A percentile compares a stretch with the other conserved stretches of the same genome.
phyloP scores from a whole-genome alignment of 2,329 filamentous ascomycete genomes.

The Furcasterigmium furcatum region DNA sequence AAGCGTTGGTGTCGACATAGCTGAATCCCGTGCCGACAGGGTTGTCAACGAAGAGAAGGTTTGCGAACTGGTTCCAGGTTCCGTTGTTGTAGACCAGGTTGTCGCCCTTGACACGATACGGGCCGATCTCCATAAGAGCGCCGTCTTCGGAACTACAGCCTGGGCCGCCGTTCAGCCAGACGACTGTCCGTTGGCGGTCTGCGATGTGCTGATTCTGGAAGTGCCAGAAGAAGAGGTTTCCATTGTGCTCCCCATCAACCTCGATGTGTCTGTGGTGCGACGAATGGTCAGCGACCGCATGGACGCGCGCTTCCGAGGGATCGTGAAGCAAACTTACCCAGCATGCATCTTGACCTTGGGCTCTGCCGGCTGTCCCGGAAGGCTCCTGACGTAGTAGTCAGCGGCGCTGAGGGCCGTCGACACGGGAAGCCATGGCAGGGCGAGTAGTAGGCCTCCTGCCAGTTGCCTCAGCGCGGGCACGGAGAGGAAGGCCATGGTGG shows the following conservation, averaged over 20 bases:
- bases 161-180: slow-evolving; percentile 96
- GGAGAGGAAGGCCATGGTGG: slow-evolving; percentile 13
- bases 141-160: slow-evolving; percentile 98
- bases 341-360: slow-evolving; percentile 95
- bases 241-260: slow-evolving; percentile 78
- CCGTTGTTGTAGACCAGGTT: slow-evolving; percentile 79
- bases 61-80: slow-evolving; percentile 98
- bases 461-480: slow-evolving; percentile 19
- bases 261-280: slow-evolving; percentile 75
- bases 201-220: slow-evolving; percentile 95
- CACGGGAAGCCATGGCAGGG: slow-evolving; percentile 38
- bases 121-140: slow-evolving; percentile 92
- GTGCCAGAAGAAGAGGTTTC: slow-evolving; percentile 98
- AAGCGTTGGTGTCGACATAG: slow-evolving; percentile 88
- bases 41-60: slow-evolving; percentile 94
- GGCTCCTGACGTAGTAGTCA: slow-evolving; percentile 83
- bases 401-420: slow-evolving; percentile 39
- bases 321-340: slow-evolving; percentile 61
- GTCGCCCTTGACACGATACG: slow-evolving; percentile 78
- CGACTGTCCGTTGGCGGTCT: slow-evolving; percentile 82
- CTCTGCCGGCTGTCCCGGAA: slow-evolving; percentile 77
- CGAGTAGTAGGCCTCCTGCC: slow-evolving; percentile 23
- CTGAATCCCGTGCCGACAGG: slow-evolving; percentile 96
- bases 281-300: slow-evolving; percentile 9
- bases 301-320: no score